A percentile compares a stretch with the other conserved stretches of the same genome.
Conservation (phyloP, 495 filamentous ascomycete genomes). For the Bathelium albidoporum region DNA sequence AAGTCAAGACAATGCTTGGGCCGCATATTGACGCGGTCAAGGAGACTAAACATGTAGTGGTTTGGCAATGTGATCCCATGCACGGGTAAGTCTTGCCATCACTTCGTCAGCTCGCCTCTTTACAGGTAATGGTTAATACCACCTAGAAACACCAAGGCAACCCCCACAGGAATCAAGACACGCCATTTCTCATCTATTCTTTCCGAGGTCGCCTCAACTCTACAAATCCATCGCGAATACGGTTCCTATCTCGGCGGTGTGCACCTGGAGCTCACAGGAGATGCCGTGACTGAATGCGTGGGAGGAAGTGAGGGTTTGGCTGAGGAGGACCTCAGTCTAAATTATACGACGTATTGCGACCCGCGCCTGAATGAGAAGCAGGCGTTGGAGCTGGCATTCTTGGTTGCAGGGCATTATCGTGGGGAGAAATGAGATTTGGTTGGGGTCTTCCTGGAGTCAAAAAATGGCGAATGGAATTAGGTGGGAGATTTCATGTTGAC, state of each 20-base stretch:
- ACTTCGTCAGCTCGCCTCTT: neutral
- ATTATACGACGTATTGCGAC: slow-evolving; percentile 94
- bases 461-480: too few relatives aligned
- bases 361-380: slow-evolving; percentile 95
- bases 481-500: too few relatives aligned
- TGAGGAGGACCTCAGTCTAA: slow-evolving; percentile 74
- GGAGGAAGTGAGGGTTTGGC: slow-evolving; percentile 80
- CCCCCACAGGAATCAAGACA: slow-evolving; percentile 72
- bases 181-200: slow-evolving; percentile 79
- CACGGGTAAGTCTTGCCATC: slow-evolving; percentile 51
- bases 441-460: too few relatives aligned
- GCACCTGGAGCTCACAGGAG: slow-evolving; percentile 89
- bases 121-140: neutral
- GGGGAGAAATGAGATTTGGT: too few relatives aligned
- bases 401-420: slow-evolving; percentile 78
- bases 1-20: slow-evolving; percentile 60
- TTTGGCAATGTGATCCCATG: slow-evolving; percentile 99
- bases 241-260: slow-evolving; percentile 84
- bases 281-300: slow-evolving; percentile 91
- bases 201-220: slow-evolving; percentile 65
- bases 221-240: slow-evolving; percentile 72
- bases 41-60: slow-evolving; percentile 60
- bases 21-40: slow-evolving; percentile 81
- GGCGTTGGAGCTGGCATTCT: slow-evolving; percentile 85
- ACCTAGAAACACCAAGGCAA: slow-evolving; percentile 53